Percentiles rank a stretch among this genome's conserved stretches.
Conservation (phyloP, 306 rosid species). For the Fragaria iinumae region DNA sequence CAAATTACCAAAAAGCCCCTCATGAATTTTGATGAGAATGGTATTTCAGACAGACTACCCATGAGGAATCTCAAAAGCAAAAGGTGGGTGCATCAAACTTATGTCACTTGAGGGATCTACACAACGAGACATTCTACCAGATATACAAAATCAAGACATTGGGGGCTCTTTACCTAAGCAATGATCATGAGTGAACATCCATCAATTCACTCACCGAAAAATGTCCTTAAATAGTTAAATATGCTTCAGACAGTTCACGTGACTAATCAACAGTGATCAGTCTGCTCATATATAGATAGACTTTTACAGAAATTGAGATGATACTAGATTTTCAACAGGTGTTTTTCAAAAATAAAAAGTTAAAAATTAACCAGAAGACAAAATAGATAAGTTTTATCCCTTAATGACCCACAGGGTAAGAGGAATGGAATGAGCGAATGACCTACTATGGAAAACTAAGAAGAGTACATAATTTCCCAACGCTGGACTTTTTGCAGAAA, state of each 20-base stretch:
- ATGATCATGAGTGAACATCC: not conserved
- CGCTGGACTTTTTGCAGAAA: not conserved
- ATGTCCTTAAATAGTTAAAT: not conserved
- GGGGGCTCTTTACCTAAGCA: not conserved
- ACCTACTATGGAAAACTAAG: not conserved
- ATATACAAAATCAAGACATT: not conserved
- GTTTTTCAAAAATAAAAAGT: not conserved
- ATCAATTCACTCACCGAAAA: not conserved
- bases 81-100: not conserved
- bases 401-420: not conserved
- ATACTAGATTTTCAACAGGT: not conserved
- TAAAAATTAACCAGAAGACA: not conserved
- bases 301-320: not conserved
- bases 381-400: not conserved
- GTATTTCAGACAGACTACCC: not conserved
- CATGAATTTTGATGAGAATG: not conserved
- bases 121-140: not conserved
- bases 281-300: not conserved
- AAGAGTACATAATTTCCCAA: not conserved
- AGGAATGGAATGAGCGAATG: not conserved
- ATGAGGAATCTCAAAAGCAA: constrained; percentile 1
- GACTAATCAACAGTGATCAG: not conserved
- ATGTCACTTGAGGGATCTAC: not conserved
- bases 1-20: not conserved
- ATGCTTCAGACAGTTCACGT: constrained; percentile 5